Percentiles rank a stretch among this genome's conserved stretches.
These are phyloP conservation scores for Aspergillus viridinutans DNA, from an alignment of 2,329 filamentous ascomycete species.

Conservation along the genomic window DNA sequence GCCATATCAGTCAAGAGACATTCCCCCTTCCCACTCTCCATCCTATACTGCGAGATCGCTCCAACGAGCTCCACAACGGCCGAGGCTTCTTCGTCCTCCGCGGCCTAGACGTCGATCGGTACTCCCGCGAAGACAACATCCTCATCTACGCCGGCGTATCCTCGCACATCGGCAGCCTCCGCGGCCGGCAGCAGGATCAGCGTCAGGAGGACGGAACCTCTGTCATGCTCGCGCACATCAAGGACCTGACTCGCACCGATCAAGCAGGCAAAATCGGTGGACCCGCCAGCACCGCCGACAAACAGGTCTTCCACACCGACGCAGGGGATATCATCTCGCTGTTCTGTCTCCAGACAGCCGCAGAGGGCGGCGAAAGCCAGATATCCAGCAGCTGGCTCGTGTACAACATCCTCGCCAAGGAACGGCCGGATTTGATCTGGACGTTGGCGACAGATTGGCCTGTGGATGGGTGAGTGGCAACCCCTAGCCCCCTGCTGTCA, in stretches of 20 bases:
- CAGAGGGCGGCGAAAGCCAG: constrained; percentile 50
- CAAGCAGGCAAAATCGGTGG: constrained; percentile 36
- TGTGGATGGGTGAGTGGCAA: constrained; percentile 44
- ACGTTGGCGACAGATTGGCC: constrained; percentile 49
- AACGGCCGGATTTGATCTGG: constrained; percentile 50
- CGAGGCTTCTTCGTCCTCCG: constrained; percentile 45
- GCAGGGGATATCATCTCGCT: constrained; percentile 52
- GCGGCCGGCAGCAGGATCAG: constrained; percentile 43
- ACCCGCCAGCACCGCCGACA: constrained; percentile 40
- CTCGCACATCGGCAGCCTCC: constrained; percentile 37
- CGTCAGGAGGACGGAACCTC: constrained; percentile 28
- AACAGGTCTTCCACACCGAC: constrained; percentile 55
- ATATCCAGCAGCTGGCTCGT: constrained; percentile 51
- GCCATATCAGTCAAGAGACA: constrained; percentile 43
- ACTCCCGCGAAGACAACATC: constrained; percentile 35
- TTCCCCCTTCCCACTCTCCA: constrained; percentile 42
- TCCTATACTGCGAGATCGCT: constrained; percentile 28
- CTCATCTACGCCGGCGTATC: constrained; percentile 44
- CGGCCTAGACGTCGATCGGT: constrained; percentile 36
- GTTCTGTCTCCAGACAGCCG: constrained; percentile 44
- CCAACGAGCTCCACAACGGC: constrained; percentile 38
- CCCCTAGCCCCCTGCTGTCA: no score
- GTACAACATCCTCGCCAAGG: constrained; percentile 52
- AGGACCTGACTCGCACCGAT: constrained; percentile 47
- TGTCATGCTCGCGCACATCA: constrained; percentile 59